Percentiles rank a stretch among this genome's conserved stretches.
phyloP scores from a whole-genome alignment of 1,139 yeast genomes.

The Saccharomyces uvarum region DNA sequence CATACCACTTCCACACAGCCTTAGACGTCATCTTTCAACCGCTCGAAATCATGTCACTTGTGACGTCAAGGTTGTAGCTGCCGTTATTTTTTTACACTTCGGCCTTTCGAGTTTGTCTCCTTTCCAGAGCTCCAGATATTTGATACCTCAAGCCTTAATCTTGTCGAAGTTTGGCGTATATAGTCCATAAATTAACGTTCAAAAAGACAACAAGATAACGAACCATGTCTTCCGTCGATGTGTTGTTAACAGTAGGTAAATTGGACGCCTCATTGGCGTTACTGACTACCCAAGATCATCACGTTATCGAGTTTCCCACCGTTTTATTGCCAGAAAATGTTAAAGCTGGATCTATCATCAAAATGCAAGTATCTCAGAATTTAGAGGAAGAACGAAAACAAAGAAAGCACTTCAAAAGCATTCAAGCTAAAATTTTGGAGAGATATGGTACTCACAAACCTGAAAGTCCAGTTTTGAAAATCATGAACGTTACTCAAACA shows the following conservation, averaged over 20 bases:
- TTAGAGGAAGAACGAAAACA: conserved; percentile 59
- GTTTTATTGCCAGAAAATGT: conserved; percentile 85
- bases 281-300: conserved; percentile 84
- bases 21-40: neutral
- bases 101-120: neutral
- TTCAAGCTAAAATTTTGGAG: conserved; percentile 68
- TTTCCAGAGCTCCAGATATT: neutral
- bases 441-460: conserved; percentile 75
- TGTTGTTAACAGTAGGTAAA: conserved; percentile 89
- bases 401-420: conserved; percentile 45
- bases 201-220: neutral
- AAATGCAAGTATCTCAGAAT: conserved; percentile 78
- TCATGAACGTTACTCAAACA: conserved; percentile 84
- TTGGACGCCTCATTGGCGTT: conserved; percentile 91
- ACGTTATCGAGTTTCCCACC: conserved; percentile 92
- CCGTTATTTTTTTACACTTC: neutral
- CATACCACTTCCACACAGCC: neutral
- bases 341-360: conserved; percentile 88
- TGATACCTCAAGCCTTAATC: neutral
- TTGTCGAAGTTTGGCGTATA: neutral
- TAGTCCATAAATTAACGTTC: neutral
- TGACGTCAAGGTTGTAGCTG: neutral
- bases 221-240: conserved; percentile 34
- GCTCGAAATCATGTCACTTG: neutral
- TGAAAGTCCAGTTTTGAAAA: conserved; percentile 56